A percentile compares a stretch with the other conserved stretches of the same genome.
These are phyloP conservation scores for Amanita bisporigera DNA, from an alignment of 1,284 basidiomycete species.

Conservation along the genomic window DNA sequence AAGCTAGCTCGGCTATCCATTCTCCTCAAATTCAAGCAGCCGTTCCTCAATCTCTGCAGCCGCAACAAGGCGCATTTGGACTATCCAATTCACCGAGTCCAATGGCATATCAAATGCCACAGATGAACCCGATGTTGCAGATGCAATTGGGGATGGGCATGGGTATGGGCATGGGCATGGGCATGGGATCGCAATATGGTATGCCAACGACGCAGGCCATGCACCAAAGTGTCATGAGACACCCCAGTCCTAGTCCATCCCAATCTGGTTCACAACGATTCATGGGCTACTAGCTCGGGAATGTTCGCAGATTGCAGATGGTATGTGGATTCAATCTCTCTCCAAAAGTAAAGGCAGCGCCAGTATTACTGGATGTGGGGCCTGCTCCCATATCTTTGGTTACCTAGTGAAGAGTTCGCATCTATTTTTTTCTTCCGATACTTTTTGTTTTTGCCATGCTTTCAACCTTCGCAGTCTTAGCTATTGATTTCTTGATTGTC, in stretches of 20 bases:
- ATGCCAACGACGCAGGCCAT: conserved; percentile 64
- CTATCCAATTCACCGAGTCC: conserved; percentile 53
- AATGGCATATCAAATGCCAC: conserved; percentile 59
- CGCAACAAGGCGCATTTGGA: conserved; percentile 22
- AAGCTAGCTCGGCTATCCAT: conserved; percentile 44
- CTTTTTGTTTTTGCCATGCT: neutral
- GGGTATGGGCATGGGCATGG: conserved; percentile 40
- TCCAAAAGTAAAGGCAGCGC: conserved; percentile 1
- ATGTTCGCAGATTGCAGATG: neutral
- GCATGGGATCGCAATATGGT: conserved; percentile 54
- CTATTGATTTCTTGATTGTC: neutral
- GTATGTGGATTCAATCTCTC: conserved; percentile 1
- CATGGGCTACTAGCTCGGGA: conserved; percentile 48
- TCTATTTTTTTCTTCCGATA: neutral
- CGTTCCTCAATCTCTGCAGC: conserved; percentile 22
- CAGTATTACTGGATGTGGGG: too few relatives aligned
- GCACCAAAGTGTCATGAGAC: conserved; percentile 80
- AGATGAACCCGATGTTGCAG: conserved; percentile 67
- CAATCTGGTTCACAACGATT: conserved; percentile 52
- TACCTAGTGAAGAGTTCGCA: neutral
- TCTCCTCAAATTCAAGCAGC: conserved; percentile 43
- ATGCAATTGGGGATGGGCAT: conserved; percentile 65
- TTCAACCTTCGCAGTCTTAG: conserved; percentile 1
- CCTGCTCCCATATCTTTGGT: conserved; percentile 5
- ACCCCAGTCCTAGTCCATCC: conserved; percentile 68